phyloP scores from a whole-genome alignment of 352 stramenopile species.

The Pythium dissotocum region DNA sequence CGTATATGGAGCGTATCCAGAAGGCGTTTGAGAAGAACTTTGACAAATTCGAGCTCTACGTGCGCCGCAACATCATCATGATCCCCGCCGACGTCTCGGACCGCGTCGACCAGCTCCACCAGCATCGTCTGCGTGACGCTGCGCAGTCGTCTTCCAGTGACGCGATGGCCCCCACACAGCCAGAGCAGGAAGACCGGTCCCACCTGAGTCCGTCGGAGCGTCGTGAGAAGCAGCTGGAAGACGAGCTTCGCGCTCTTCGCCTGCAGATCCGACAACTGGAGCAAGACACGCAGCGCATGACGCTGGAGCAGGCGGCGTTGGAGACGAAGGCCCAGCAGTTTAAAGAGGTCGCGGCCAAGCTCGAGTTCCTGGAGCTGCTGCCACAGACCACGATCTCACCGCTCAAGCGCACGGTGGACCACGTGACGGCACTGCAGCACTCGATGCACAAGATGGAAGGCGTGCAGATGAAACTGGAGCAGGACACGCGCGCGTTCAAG shows the following conservation, averaged over 20 bases:
- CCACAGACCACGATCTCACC: constrained; percentile 40
- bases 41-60: constrained; percentile 82
- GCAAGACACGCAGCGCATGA: constrained; percentile 36
- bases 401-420: constrained; percentile 46
- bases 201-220: constrained; percentile 45
- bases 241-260: constrained; percentile 42
- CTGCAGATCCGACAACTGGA: constrained; percentile 32
- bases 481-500: constrained; percentile 52
- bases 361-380: constrained; percentile 54
- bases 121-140: constrained; percentile 24
- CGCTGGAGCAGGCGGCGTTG: constrained; percentile 51
- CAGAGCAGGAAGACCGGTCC: constrained; percentile 20
- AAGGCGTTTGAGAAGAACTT: constrained; percentile 79
- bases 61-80: constrained; percentile 72
- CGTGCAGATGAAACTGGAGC: constrained; percentile 45
- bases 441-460: constrained; percentile 51
- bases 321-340: constrained; percentile 43
- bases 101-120: constrained; percentile 42
- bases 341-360: constrained; percentile 31
- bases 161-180: not conserved
- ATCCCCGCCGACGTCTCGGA: constrained; percentile 48
- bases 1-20: constrained; percentile 67
- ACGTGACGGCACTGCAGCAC: constrained; percentile 42
- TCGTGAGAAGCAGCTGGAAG: constrained; percentile 39
- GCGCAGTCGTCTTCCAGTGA: constrained; percentile 1